Percentiles rank a stretch among this genome's conserved stretches.
Conservation (phyloP, 805 yeast genomes). For the Saccharomycopsis sp. region DNA sequence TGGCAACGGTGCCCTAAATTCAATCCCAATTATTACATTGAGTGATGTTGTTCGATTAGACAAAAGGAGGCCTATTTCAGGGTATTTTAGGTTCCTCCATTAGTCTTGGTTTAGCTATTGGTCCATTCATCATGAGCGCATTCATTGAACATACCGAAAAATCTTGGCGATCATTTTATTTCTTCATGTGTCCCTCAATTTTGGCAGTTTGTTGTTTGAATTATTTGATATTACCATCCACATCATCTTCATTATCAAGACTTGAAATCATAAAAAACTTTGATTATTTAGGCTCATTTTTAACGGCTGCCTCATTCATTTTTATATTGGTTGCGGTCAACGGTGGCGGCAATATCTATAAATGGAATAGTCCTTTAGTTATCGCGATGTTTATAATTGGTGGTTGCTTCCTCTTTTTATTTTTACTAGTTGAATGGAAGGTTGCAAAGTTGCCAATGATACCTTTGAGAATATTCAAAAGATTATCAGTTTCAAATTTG, state of each 20-base stretch:
- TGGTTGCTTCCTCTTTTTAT: constrained; percentile 33
- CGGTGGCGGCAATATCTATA: constrained; percentile 54
- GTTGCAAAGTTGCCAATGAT: constrained; percentile 46
- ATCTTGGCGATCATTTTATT: constrained; percentile 47
- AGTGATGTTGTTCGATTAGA: constrained; percentile 48
- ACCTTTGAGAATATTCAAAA: constrained; percentile 40
- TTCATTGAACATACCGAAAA: constrained; percentile 31
- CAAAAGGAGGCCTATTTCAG: constrained; percentile 50
- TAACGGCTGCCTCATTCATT: constrained; percentile 41
- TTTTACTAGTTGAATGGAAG: constrained; percentile 45
- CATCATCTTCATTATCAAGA: constrained; percentile 26
- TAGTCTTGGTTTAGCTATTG: constrained; percentile 46
- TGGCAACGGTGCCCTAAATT: constrained; percentile 48
- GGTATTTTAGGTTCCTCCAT: constrained; percentile 46
- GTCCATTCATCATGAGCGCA: constrained; percentile 50
- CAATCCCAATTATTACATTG: constrained; percentile 44
- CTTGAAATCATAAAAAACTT: constrained; percentile 37
- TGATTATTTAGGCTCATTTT: constrained; percentile 47
- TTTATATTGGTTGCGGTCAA: constrained; percentile 48
- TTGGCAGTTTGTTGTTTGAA: constrained; percentile 23
- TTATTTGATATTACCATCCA: constrained; percentile 33
- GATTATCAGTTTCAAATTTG: constrained; percentile 31
- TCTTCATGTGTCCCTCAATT: constrained; percentile 39
- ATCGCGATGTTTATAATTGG: constrained; percentile 40
- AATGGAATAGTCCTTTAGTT: constrained; percentile 44